Evolutionary conservation across 176 grass and related monocot genomes (phyloP).

Genomic region (Raddia guianensis): DNA sequence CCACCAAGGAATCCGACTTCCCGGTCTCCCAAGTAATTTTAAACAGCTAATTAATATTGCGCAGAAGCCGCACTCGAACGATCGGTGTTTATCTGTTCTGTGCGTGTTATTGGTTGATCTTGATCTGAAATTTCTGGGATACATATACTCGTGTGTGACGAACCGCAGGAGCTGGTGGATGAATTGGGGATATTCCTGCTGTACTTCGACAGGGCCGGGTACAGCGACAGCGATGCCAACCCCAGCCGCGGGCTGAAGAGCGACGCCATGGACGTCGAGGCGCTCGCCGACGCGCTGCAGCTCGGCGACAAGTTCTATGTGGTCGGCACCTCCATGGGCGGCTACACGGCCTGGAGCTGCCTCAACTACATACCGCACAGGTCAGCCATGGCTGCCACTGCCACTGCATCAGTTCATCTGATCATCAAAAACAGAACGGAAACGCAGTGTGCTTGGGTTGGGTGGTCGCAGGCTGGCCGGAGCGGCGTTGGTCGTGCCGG

Average conservation of each 20-base stretch:
- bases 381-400: neutral
- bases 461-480: conserved; percentile 48
- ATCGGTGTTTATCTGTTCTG: neutral
- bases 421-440: neutral
- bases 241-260: conserved; percentile 53
- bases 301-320: conserved; percentile 69
- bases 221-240: conserved; percentile 71
- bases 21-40: conserved; percentile 50
- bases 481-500: conserved; percentile 53
- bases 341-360: conserved; percentile 62
- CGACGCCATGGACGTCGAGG: conserved; percentile 61
- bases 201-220: conserved; percentile 75
- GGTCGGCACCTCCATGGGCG: conserved; percentile 62
- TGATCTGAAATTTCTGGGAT: neutral
- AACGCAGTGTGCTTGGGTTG: neutral
- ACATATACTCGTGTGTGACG: neutral
- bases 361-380: conserved; percentile 75
- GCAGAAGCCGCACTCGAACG: neutral
- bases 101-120: neutral
- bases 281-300: conserved; percentile 56
- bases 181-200: conserved; percentile 54
- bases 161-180: conserved; percentile 51
- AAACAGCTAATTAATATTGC: neutral
- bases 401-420: neutral
- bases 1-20: conserved; percentile 46